Percentiles rank a stretch among this genome's conserved stretches.
Evolutionary conservation across 306 rosid species (phyloP).

Genomic region (Quercus bicolor): DNA sequence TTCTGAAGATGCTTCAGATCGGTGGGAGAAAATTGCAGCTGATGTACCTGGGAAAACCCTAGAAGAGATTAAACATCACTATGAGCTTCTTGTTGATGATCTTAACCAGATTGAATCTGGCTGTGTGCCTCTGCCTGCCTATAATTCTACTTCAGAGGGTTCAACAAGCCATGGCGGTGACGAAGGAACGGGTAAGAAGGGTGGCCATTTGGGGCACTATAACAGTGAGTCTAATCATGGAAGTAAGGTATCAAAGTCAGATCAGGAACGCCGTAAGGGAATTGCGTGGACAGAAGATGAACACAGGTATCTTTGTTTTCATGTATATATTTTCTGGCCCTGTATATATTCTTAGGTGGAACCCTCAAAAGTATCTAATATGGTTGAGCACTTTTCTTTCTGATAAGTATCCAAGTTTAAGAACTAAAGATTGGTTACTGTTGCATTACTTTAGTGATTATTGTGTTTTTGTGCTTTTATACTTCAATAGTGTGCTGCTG

Average conservation of each 20-base stretch:
- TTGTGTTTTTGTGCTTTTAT: conserved; percentile 4
- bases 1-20: conserved; percentile 67
- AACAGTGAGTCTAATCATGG: conserved; percentile 71
- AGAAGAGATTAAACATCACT: conserved; percentile 78
- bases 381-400: neutral
- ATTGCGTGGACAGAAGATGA: conserved; percentile 99
- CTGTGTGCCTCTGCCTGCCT: conserved; percentile 72
- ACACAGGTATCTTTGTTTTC: conserved; percentile 64
- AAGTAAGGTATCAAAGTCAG: conserved; percentile 77
- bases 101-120: conserved; percentile 81
- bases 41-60: conserved; percentile 78
- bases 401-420: neutral
- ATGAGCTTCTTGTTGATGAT: conserved; percentile 78
- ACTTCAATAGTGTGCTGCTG: conserved; percentile 7
- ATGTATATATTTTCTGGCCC: conserved; percentile 7
- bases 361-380: neutral
- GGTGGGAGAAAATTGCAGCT: conserved; percentile 85
- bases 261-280: conserved; percentile 96
- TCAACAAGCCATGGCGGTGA: conserved; percentile 68
- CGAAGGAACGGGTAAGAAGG: conserved; percentile 75
- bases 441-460: conserved; percentile 11
- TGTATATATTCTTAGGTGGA: conserved; percentile 8
- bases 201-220: conserved; percentile 37
- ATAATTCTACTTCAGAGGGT: conserved; percentile 78
- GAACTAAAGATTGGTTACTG: conserved; percentile 3